phyloP scores from a whole-genome alignment of 441 rosid species.

The Populus hybrid region DNA sequence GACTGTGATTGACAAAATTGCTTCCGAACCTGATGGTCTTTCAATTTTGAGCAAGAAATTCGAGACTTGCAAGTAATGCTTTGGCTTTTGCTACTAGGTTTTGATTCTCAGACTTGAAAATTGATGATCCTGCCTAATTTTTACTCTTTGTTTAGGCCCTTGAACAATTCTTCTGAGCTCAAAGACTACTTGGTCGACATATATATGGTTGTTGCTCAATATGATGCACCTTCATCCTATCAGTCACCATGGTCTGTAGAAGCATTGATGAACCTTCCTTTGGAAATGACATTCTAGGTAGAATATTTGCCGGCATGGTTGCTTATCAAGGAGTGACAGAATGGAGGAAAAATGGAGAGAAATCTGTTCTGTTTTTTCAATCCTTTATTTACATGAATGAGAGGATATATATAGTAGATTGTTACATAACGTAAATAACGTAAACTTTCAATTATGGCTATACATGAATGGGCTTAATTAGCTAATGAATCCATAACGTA shows the following conservation, averaged over 20 bases:
- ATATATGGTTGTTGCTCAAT: background rate
- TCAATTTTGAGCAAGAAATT: conserved; percentile 14
- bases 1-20: conserved; percentile 46
- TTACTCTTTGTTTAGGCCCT: conserved; percentile 28
- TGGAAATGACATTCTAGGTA: background rate
- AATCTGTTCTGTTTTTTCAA: too few relatives aligned
- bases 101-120: background rate
- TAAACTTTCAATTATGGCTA: too few relatives aligned
- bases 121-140: background rate
- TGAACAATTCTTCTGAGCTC: conserved; percentile 17
- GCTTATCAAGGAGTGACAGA: too few relatives aligned
- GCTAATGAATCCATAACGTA: too few relatives aligned
- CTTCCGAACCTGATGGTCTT: conserved; percentile 46
- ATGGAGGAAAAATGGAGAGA: too few relatives aligned
- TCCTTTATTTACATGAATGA: too few relatives aligned
- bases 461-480: too few relatives aligned
- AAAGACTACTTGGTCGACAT: background rate
- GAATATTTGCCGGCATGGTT: background rate
- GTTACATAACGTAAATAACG: too few relatives aligned
- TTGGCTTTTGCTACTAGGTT: background rate
- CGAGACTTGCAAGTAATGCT: conserved; percentile 50
- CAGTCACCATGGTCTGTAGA: background rate
- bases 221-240: background rate
- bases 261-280: background rate
- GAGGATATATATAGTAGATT: too few relatives aligned